These are phyloP conservation scores for Clausena lansium DNA, from an alignment of 345 rosid species.

Conservation along the genomic window DNA sequence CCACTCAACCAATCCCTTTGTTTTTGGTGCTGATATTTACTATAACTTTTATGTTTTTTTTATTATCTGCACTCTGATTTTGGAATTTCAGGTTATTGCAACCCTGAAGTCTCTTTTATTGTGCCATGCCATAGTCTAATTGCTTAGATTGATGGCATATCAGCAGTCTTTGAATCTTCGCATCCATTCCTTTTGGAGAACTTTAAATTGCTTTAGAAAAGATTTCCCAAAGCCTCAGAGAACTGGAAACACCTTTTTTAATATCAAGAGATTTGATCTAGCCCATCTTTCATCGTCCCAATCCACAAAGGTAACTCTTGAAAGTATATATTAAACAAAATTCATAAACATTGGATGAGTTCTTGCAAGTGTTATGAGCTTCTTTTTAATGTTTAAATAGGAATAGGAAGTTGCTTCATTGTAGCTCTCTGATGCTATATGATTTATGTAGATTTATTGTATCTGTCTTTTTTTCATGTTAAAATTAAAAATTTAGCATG, in stretches of 20 bases:
- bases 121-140: not conserved
- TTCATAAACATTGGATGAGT: not conserved
- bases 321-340: not conserved
- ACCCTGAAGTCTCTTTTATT: too few species aligned
- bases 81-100: constrained; percentile 9
- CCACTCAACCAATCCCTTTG: not conserved
- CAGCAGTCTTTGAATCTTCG: constrained; percentile 21
- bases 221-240: constrained; percentile 19
- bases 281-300: not conserved
- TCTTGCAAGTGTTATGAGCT: not conserved
- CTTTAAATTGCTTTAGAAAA: constrained; percentile 18
- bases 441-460: not conserved
- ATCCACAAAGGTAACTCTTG: constrained; percentile 19
- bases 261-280: not conserved
- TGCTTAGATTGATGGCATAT: constrained; percentile 25
- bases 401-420: not conserved
- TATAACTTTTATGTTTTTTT: not conserved
- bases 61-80: not conserved
- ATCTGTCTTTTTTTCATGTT: not conserved
- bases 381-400: not conserved
- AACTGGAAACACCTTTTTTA: not conserved
- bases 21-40: not conserved
- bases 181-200: constrained; percentile 17
- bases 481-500: not conserved
- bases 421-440: not conserved